Evolutionary conservation across 176 grass and related monocot species (phyloP), one percentile per base, ranked within the genome.

Genomic region (Aegilops sharonensis): DNA sequence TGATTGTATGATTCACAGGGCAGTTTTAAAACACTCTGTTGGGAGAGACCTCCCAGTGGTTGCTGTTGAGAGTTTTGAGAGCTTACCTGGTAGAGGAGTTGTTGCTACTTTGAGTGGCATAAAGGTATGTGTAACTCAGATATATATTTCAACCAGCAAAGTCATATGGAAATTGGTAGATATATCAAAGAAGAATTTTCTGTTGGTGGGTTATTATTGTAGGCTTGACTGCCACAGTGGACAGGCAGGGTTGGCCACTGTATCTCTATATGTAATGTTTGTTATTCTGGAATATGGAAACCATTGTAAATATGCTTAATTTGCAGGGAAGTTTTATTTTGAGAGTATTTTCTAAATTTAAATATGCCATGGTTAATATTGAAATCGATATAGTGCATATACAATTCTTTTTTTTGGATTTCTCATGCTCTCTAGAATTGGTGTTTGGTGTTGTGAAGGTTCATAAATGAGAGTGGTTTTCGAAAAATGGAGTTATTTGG

Each of bases 31-130:
- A 52, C 96, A 95, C 85, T 91, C 91, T 85, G 84, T 79, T 67
- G 96, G 96, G 78, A 95, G 94, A 86, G 91, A 92, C 73, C 96
- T 98, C 70, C 96, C 93, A 24, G 82, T 74, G 12, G 90, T 98
- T 88, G 89, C 84, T 88, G 92, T 98, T 18, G 91, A 98, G 87
- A 98, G 87, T 92, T 98, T 98, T 85, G 96, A 98, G 68, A 83
- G 82, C 82, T 83, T 98, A 70, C 96, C 96, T 89, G 96, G 96
- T 80, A 90, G 59, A 90, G 96, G 96, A 66, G 91, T 98, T 91
- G 86, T 56, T 89, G 96, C 96, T 81, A 98, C 96, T 72, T 86
- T 98, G 78, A 94, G 83, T 62, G 88, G 93, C 71, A 79, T 92
- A 82, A 94, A 95, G 93, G 96, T 98, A 84, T 21, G 27, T 14